Conservation (phyloP, 2,329 filamentous ascomycete species). For the Hyphodiscus sp. region DNA sequence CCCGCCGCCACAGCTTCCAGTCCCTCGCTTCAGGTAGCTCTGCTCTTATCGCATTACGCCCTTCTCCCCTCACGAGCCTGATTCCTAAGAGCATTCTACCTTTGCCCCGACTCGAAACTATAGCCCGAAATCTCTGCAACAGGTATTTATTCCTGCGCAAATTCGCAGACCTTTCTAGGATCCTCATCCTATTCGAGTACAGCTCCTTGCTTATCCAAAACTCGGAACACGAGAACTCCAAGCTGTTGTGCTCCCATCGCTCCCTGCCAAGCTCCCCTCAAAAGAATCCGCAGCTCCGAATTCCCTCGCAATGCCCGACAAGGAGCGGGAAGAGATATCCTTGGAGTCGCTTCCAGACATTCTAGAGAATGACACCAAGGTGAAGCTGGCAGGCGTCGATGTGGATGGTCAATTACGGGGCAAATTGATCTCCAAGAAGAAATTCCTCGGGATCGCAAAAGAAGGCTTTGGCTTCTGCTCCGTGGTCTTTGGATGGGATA, state of each 20-base stretch:
- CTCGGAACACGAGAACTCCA: background rate
- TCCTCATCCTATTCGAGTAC: background rate
- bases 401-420: constrained; percentile 82
- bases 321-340: constrained; percentile 41
- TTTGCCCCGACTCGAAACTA: background rate
- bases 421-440: constrained; percentile 87
- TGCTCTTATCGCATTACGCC: constrained; percentile 10
- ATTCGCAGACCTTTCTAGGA: background rate
- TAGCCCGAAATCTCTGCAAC: background rate
- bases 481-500: constrained; percentile 93
- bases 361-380: constrained; percentile 64
- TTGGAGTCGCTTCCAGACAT: constrained; percentile 58
- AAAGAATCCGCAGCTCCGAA: background rate
- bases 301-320: constrained; percentile 18
- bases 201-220: background rate
- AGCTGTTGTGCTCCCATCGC: background rate
- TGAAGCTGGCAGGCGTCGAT: constrained; percentile 85
- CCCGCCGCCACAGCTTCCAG: constrained; percentile 1
- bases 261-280: background rate
- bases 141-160: background rate
- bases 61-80: background rate
- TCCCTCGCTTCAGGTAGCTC: background rate
- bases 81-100: background rate
- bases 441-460: constrained; percentile 77
- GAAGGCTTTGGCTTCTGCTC: constrained; percentile 90